Evolutionary conservation across 768 basidiomycete species (phyloP).

Genomic region (Russula dissimulans): DNA sequence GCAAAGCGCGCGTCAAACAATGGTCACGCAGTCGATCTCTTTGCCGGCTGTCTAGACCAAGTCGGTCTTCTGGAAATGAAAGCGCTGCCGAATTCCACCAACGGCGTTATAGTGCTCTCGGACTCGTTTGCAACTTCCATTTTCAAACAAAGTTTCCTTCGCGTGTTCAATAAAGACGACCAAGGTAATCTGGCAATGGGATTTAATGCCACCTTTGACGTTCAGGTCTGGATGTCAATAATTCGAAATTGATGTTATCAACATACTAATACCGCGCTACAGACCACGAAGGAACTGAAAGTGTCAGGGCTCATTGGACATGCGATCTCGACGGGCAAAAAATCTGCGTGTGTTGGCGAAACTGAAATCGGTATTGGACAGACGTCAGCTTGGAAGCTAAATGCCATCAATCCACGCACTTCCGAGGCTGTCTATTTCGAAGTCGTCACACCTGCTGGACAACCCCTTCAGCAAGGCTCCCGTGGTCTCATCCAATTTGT

Average conservation of each 20-base stretch:
- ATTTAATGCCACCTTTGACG: constrained; percentile 98
- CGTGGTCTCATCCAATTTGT: constrained; percentile 97
- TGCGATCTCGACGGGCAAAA: constrained; percentile 95
- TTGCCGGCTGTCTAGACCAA: constrained; percentile 96
- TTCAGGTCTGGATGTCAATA: constrained; percentile 50
- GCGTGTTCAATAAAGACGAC: constrained; percentile 87
- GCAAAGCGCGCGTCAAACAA: constrained; percentile 90
- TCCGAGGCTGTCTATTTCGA: constrained; percentile 95
- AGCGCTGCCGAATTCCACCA: constrained; percentile 88
- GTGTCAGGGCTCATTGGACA: constrained; percentile 98
- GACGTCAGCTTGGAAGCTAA: constrained; percentile 98
- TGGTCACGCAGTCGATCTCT: constrained; percentile 90
- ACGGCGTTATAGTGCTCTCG: constrained; percentile 91
- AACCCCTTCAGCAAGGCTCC: constrained; percentile 79
- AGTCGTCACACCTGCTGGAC: constrained; percentile 94
- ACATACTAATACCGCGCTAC: constrained; percentile 3
- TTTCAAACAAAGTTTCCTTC: constrained; percentile 96
- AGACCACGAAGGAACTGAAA: constrained; percentile 98
- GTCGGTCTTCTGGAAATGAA: constrained; percentile 98
- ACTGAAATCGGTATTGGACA: constrained; percentile 99
- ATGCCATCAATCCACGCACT: constrained; percentile 78
- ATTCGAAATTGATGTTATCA: not conserved
- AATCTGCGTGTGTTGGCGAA: constrained; percentile 93
- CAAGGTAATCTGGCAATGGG: constrained; percentile 93
- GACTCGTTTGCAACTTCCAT: constrained; percentile 97